Percentiles rank a stretch among this genome's conserved stretches.
Conservation (phyloP, 139 green algal species). For the Coelastrella sp. region DNA sequence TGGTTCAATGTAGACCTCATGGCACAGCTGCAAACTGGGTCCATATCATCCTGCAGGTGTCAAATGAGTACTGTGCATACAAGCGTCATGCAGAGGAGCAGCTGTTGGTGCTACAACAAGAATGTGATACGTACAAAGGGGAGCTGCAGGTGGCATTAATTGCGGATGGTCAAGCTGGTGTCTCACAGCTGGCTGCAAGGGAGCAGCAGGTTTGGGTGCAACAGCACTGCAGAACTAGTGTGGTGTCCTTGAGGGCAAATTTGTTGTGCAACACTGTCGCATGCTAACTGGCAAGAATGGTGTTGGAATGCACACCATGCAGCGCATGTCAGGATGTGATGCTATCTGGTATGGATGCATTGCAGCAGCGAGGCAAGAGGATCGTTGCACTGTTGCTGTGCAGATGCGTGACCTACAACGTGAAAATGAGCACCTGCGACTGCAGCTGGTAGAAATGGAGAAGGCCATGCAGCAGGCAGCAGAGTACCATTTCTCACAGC, state of each 20-base stretch:
- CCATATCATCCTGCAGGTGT: conserved; percentile 29
- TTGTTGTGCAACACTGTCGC: too few relatives aligned
- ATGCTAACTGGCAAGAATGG: too few relatives aligned
- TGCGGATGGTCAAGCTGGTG: neutral
- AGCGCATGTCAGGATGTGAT: too few relatives aligned
- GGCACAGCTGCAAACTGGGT: too few relatives aligned
- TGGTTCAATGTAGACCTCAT: too few relatives aligned
- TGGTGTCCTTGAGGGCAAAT: too few relatives aligned
- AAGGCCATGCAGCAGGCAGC: conserved; percentile 27
- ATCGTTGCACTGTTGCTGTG: neutral
- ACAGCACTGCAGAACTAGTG: too few relatives aligned
- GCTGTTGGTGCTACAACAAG: conserved; percentile 24
- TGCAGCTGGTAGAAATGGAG: conserved; percentile 9
- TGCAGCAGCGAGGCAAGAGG: neutral
- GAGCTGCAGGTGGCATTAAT: conserved; percentile 7
- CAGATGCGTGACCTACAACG: conserved; percentile 12
- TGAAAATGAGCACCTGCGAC: neutral
- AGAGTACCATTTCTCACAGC: conserved; percentile 21
- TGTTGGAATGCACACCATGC: too few relatives aligned
- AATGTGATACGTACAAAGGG: too few relatives aligned
- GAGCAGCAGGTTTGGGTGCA: conserved; percentile 27
- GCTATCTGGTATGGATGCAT: too few relatives aligned
- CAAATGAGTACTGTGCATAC: conserved; percentile 19
- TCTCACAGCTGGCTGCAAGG: neutral
- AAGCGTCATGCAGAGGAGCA: conserved; percentile 29